Evolutionary conservation across 75 land plant species (phyloP).

Genomic region (Selaginella moellendorffii): DNA sequence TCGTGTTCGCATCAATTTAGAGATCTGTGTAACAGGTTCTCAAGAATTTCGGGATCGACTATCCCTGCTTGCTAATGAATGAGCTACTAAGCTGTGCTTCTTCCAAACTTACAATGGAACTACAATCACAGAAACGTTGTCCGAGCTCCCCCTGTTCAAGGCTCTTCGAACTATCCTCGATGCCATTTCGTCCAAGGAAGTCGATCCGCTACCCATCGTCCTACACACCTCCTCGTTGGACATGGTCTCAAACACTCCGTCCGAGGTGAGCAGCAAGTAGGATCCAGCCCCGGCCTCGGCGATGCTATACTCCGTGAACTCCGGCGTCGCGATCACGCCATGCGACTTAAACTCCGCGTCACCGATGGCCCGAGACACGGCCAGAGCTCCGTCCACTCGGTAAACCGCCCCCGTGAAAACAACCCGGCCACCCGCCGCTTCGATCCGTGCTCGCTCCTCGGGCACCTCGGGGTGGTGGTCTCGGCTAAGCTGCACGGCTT

Average conservation of each 20-base stretch:
- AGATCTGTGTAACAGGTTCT: too few species aligned
- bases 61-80: too few species aligned
- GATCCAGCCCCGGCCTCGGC: too few species aligned
- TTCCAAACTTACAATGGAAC: constrained; percentile 48
- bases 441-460: constrained; percentile 66
- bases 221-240: constrained; percentile 65
- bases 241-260: constrained; percentile 81
- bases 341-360: constrained; percentile 68
- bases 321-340: constrained; percentile 82
- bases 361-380: constrained; percentile 83
- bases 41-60: too few species aligned
- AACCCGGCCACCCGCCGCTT: constrained; percentile 76
- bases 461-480: constrained; percentile 80
- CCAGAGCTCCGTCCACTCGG: constrained; percentile 80
- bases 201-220: too few species aligned
- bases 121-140: constrained; percentile 70
- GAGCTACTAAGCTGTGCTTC: too few species aligned
- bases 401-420: constrained; percentile 46
- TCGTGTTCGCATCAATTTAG: too few species aligned
- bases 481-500: constrained; percentile 50
- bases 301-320: constrained; percentile 65
- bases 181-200: constrained; percentile 24
- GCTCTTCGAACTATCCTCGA: constrained; percentile 52
- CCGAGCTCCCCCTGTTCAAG: constrained; percentile 58
- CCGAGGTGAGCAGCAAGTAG: constrained; percentile 58